Percentiles rank a stretch among this genome's conserved stretches.
Conservation (phyloP, 208 protist species). For the Wallacemonas rigidus region DNA sequence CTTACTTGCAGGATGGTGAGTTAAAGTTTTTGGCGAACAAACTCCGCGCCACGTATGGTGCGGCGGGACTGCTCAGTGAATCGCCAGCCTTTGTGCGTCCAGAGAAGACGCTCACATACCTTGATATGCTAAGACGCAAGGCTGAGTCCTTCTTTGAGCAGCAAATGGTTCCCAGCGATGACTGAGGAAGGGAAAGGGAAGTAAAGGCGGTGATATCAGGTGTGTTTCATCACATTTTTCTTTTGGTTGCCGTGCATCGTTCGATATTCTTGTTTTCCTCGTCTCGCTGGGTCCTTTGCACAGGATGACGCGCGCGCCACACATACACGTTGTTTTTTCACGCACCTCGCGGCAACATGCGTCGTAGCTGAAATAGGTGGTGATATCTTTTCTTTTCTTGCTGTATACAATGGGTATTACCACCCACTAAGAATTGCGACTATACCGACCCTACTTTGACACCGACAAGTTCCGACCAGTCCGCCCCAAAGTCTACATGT, state of each 20-base stretch:
- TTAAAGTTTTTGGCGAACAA: conserved; percentile 72
- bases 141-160: conserved; percentile 17
- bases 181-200: neutral
- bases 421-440: neutral
- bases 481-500: too few relatives aligned
- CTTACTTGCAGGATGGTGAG: conserved; percentile 71
- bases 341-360: neutral
- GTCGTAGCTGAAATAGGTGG: neutral
- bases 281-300: neutral
- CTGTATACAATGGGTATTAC: neutral
- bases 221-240: conserved; percentile 18
- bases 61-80: conserved; percentile 55
- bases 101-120: conserved; percentile 49
- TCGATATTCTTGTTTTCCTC: conserved; percentile 13
- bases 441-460: neutral
- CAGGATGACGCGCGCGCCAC: neutral
- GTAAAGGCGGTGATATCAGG: neutral
- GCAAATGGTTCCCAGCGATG: conserved; percentile 6
- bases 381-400: neutral
- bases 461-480: too few relatives aligned
- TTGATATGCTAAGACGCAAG: conserved; percentile 38
- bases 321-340: conserved; percentile 12
- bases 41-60: conserved; percentile 66
- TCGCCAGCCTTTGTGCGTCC: conserved; percentile 58
- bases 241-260: neutral